Evolutionary conservation across 306 rosid species (phyloP), one percentile per base, ranked within the genome.

Genomic region (Luffa acutangula): DNA sequence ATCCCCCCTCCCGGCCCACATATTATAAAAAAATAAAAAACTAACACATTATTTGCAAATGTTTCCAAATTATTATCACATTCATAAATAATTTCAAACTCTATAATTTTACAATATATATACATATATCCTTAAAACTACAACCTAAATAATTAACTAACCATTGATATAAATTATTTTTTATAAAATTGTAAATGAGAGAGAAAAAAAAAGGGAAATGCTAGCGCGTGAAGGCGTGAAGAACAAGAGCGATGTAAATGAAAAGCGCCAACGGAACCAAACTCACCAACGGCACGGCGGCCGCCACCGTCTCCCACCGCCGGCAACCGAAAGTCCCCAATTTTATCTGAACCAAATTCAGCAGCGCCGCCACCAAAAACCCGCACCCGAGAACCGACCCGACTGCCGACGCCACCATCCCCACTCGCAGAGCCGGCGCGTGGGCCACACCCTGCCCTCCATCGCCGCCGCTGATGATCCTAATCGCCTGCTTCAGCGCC

Each of bases 361-460:
- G 89, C 84, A 94, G 79, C 18, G 98, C 97, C 89, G 88, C 78
- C 78, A 90, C 88, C 91, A 94, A 86, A 58, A 94, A 95, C 80
- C 89, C 97, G 45, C 93, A 95, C 17, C 97, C 96, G 18, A 83
- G 86, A 69, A 91, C 93, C 39, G 95, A 92, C 9, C 97, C 96
- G 4, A 89, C 46, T 6, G 89, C 97, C 49, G 93, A 95, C 79
- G 86, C 85, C 33, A 92, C 78, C n/a, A 83, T 91, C 57, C 97
- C 97, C 25, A 85, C 52, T 33, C 96, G 63, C 85, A 94, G 66
- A 46, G 70, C 89, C 48, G 79, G 82, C 14, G 86, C 87, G 37
- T 79, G 48, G 53, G 69, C 25, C 9, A 76, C 75, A 11, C 46
- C 54, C 14, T 70, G 84, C n/a, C 79, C 57, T 43, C 69, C 77